Evolutionary conservation across 176 grass and related monocot species (phyloP).

Genomic region (Oryza nivara): DNA sequence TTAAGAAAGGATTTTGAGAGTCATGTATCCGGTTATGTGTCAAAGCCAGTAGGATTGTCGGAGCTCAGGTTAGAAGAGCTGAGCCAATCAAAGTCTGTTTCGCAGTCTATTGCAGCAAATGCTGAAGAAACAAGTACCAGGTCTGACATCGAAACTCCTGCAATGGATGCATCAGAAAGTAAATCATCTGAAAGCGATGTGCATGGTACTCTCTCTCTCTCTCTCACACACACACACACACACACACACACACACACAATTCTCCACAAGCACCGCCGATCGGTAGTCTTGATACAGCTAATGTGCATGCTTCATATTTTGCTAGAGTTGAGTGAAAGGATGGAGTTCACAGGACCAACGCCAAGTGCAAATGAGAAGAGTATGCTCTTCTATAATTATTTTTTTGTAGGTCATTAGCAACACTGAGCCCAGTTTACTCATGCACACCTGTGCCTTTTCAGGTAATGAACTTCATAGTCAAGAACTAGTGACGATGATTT

Average conservation of each 20-base stretch:
- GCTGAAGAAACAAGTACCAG: conserved; percentile 25
- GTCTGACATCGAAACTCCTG: conserved; percentile 9
- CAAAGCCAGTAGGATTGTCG: conserved; percentile 4
- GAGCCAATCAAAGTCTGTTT: conserved; percentile 28
- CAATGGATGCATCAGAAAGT: conserved; percentile 28
- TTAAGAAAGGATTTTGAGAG: conserved; percentile 25
- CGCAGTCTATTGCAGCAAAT: conserved; percentile 24
- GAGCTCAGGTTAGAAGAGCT: conserved; percentile 9
- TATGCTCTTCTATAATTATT: background rate
- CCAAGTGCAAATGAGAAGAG: conserved; percentile 16
- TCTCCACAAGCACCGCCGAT: too few relatives aligned
- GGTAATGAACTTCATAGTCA: conserved; percentile 23
- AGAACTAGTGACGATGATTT: conserved; percentile 5
- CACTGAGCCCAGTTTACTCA: conserved; percentile 8
- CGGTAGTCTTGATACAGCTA: too few relatives aligned
- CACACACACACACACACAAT: background rate
- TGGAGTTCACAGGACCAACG: too few relatives aligned
- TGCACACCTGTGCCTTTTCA: conserved; percentile 38
- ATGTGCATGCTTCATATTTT: too few relatives aligned
- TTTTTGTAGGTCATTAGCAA: conserved; percentile 7
- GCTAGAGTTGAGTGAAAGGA: too few relatives aligned
- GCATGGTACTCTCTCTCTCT: background rate
- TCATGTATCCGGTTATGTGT: conserved; percentile 29
- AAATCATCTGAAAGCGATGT: conserved; percentile 12
- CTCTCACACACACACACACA: background rate